Base-by-base conservation (phyloP, 106 monocot genomes). In the Phalaenopsis equestris region DNA sequence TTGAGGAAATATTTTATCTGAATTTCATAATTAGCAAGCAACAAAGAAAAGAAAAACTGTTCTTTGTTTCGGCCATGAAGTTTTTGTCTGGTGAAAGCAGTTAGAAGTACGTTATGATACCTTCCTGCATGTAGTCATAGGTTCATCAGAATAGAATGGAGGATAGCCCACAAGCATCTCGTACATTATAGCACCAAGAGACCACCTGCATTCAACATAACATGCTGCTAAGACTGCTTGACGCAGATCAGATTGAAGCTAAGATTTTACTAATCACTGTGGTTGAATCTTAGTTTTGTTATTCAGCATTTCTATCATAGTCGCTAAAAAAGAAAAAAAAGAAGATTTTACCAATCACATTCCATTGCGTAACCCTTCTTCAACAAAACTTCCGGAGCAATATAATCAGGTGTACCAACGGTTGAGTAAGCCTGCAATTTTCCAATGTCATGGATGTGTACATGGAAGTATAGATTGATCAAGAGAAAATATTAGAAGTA, bases 91-190 rank as follows among this genome's bases (percentile, higher is more conserved):
- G 72, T 72, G 39, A 72, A 72, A 72, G 41, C 52, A 12, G 36
- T 10, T 41, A 72, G 39, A 38, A 72, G 14, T 16, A 72, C 38
- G 30, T 56, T 37, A n/a, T 38, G 45, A 78, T 85, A 96, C 93
- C 93, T 96, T 96, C 85, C 93, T 86, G 68, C 93, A 96, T 45
- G 93, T 96, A 72, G 93, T 80, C 96, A 96, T 96, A 77, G 96
- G 96, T 84, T 96, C 96, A 78, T 96, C 96, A 52, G 96, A 96
- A 88, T 96, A 96, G 88, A 96, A 96, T 73, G 96, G 93, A 67
- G 96, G 96, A 93, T 96, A 96, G 68, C 96, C 95, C 52, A 96
- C 93, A 76, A 96, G 89, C 93, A 96, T 96, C 84, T 96, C 95
- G 78, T 96, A 96, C 95, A 96, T 91, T 61, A 96, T 96, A 82